A percentile compares a stretch with the other conserved stretches of the same genome.
Evolutionary conservation across 2,329 filamentous ascomycete genomes (phyloP).

Genomic region (Aspergillus tamarii): DNA sequence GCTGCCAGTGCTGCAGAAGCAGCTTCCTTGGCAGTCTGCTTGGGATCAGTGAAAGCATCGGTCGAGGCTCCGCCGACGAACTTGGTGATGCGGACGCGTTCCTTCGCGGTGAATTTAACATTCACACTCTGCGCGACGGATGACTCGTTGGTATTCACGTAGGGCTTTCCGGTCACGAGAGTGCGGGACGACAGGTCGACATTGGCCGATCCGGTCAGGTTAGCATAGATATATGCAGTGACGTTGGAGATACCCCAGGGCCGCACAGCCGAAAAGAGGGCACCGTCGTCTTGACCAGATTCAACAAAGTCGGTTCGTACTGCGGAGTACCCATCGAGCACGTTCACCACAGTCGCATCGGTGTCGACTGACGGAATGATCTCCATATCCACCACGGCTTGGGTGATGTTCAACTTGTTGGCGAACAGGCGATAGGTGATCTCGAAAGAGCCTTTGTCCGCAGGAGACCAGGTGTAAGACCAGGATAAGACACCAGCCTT

Average conservation of each 20-base stretch:
- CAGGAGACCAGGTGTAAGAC: constrained; percentile 68
- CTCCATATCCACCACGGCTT: constrained; percentile 62
- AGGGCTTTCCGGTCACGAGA: constrained; percentile 50
- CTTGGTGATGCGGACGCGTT: constrained; percentile 63
- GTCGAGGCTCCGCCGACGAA: constrained; percentile 70
- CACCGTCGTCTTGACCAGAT: constrained; percentile 58
- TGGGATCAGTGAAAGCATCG: constrained; percentile 66
- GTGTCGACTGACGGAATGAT: constrained; percentile 58
- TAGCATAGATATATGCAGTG: constrained; percentile 61
- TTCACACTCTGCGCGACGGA: constrained; percentile 66
- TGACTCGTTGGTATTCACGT: constrained; percentile 61
- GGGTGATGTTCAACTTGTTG: constrained; percentile 65
- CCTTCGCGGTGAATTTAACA: constrained; percentile 56
- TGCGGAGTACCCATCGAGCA: constrained; percentile 70
- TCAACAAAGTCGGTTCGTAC: constrained; percentile 63
- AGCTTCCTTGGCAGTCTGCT: constrained; percentile 58
- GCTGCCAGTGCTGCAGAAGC: constrained; percentile 52
- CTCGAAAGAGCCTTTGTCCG: constrained; percentile 53
- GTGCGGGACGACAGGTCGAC: constrained; percentile 48
- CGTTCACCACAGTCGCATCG: constrained; percentile 65
- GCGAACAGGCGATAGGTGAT: constrained; percentile 69
- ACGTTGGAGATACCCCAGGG: constrained; percentile 65
- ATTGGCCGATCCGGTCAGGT: constrained; percentile 42
- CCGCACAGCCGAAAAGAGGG: constrained; percentile 68
- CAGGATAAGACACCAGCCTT: constrained; percentile 66